A percentile compares a stretch with the other conserved stretches of the same genome.
Conservation (phyloP, 2,329 filamentous ascomycete genomes). For the Madurella fahalii region DNA sequence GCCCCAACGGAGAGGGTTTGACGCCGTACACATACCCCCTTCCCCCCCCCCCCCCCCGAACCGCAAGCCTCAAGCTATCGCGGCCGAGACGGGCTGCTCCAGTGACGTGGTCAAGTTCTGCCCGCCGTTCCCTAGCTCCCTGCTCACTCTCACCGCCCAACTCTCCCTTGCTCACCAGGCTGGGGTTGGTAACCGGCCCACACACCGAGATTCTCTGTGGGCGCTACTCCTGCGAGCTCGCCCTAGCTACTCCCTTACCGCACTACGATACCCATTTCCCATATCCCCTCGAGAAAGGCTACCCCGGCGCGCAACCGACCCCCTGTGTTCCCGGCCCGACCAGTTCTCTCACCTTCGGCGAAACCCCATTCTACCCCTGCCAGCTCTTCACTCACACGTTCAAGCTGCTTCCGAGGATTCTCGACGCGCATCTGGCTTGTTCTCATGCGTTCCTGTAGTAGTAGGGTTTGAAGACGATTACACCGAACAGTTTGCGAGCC, state of each 20-base stretch:
- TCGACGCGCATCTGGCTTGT: neutral
- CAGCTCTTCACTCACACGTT: neutral
- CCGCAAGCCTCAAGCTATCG: neutral
- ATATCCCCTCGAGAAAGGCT: too few relatives aligned
- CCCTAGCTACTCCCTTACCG: neutral
- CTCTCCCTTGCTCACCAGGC: neutral
- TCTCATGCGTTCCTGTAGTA: neutral
- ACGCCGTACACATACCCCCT: too few relatives aligned
- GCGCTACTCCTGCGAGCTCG: neutral
- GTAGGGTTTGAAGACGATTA: neutral
- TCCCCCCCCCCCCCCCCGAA: too few relatives aligned
- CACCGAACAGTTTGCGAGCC: too few relatives aligned
- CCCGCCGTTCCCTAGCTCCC: neutral
- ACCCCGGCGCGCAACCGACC: too few relatives aligned
- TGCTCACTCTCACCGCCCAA: neutral
- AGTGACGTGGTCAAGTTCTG: neutral
- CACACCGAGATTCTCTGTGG: neutral
- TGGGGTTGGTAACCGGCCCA: neutral
- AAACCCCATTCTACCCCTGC: neutral
- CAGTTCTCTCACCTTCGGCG: too few relatives aligned
- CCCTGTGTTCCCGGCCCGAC: neutral
- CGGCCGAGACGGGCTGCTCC: neutral
- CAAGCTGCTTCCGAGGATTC: neutral
- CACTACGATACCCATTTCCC: too few relatives aligned
- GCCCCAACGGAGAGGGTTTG: neutral